phyloP scores from a whole-genome alignment of 192 early-diverging fungal species.

The Umbelopsis ramanniana region DNA sequence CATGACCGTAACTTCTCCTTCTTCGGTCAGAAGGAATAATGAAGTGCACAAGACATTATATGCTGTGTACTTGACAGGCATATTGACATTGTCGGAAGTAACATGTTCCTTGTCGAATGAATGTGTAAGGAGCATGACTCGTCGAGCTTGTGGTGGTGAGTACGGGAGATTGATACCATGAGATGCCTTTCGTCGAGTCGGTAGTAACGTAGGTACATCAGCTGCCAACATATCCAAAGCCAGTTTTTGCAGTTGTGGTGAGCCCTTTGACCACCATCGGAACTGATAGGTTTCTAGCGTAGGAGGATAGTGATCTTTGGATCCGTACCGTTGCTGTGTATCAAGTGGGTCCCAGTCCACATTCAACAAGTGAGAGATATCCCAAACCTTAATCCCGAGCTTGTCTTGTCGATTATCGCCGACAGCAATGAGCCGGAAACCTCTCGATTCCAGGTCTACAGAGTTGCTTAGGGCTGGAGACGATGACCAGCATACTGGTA shows the following conservation, averaged over 20 bases:
- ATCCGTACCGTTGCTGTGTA: neutral
- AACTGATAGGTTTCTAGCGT: constrained; percentile 5
- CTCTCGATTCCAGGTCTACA: constrained; percentile 24
- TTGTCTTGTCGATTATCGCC: constrained; percentile 32
- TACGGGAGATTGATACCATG: neutral
- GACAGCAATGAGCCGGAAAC: constrained; percentile 29
- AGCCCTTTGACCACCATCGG: constrained; percentile 31
- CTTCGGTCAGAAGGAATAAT: constrained; percentile 39
- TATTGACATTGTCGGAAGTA: neutral
- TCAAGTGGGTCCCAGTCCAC: constrained; percentile 28
- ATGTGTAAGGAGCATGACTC: constrained; percentile 16
- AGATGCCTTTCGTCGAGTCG: neutral
- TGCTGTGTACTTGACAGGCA: constrained; percentile 40
- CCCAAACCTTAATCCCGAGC: constrained; percentile 35
- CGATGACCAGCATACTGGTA: constrained; percentile 12
- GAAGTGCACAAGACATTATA: constrained; percentile 39
- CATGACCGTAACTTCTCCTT: constrained; percentile 37
- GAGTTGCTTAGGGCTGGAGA: neutral
- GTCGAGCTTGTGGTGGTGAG: neutral
- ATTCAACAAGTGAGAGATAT: constrained; percentile 26
- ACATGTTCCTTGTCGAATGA: constrained; percentile 17
- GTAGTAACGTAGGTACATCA: neutral
- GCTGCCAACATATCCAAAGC: constrained; percentile 22
- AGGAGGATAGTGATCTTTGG: neutral
- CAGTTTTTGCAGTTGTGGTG: constrained; percentile 2